Base-by-base conservation (phyloP, 208 protist species). In the Leptomonas seymouri region DNA sequence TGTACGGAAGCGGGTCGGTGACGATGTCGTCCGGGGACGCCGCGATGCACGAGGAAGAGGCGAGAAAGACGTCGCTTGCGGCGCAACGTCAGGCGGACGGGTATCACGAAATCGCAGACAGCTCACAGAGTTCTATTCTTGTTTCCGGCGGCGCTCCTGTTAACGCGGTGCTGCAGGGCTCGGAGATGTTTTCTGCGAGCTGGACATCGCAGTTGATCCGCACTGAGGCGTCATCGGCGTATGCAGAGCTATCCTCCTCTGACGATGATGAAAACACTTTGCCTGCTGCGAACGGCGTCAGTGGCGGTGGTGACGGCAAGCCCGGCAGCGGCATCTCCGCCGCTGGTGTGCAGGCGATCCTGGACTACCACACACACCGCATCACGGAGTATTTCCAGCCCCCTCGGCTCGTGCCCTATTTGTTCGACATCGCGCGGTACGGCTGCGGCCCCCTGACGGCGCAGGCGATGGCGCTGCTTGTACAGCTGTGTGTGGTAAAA, bases 381-480 rank as follows among this genome's bases (percentile, higher is more conserved):
- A 86, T 91, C 34, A 70, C 63, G 39, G 60, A 54, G 14, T 57
- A 72, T 25, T 86, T 91, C 64, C 42, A 60, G 25, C 81, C 86
- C 18, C 48, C 61, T 0, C 60, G 75, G 5, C 79, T 94, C 31
- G 75, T 94, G n/a, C 76, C 89, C 50, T 71, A 67, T 28, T 73
- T 94, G n/a, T 71, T 91, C 61, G 80, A 90, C 58, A 71, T 90
- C 20, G 76, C 82, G 4, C 78, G 81, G n/a, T 90, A 90, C 71
- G 70, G 89, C 28, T 76, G 64, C 61, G 36, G 45, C 42, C 60
- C 63, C 9, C 78, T 94, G 39, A 90, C 84, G 30, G 71, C 79
- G 71, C 82, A 87, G 62, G 61, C 89, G 12, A 90, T 89, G 81
- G 73, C 79, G 18, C 78, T 94, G 18, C 62, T 94, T 11, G 79